Conservation (phyloP, 1,139 yeast genomes). For the Sugiyamaella castrensis region DNA sequence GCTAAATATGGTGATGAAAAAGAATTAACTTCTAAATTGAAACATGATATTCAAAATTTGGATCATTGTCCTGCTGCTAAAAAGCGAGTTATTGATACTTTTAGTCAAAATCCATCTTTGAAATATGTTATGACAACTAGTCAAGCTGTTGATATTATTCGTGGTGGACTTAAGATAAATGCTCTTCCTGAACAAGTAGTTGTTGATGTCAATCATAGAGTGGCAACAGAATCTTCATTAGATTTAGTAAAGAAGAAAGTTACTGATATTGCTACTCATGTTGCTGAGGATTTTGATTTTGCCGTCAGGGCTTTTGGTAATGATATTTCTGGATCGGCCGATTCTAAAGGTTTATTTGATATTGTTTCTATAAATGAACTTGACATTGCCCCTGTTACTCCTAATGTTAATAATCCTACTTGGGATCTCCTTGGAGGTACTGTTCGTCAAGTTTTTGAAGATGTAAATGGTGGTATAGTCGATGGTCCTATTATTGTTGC, state of each 20-base stretch:
- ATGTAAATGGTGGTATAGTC: constrained; percentile 37
- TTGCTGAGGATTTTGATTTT: constrained; percentile 38
- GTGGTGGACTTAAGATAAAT: constrained; percentile 69
- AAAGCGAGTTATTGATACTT: constrained; percentile 21
- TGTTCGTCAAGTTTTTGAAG: constrained; percentile 54
- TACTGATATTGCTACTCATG: constrained; percentile 37
- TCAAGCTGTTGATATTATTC: constrained; percentile 62
- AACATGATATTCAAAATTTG: constrained; percentile 21
- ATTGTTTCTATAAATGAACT: constrained; percentile 28
- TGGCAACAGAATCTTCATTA: constrained; percentile 51
- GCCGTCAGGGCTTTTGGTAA: constrained; percentile 36
- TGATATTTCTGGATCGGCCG: constrained; percentile 9
- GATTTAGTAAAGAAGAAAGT: constrained; percentile 44
- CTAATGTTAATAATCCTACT: constrained; percentile 41
- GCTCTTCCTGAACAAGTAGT: constrained; percentile 70
- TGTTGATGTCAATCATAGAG: constrained; percentile 57
- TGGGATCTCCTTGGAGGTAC: constrained; percentile 61
- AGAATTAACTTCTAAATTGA: constrained; percentile 20
- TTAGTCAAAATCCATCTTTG: constrained; percentile 18
- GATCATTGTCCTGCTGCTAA: constrained; percentile 21
- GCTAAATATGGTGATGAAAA: constrained; percentile 25
- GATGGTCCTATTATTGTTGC: constrained; percentile 45
- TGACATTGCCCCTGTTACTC: constrained; percentile 60
- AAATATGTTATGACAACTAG: constrained; percentile 54
- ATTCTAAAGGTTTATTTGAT: constrained; percentile 17